These are phyloP conservation scores for Cylindrodendrum hubeiense DNA, from an alignment of 2,329 filamentous ascomycete genomes.

Conservation along the genomic window DNA sequence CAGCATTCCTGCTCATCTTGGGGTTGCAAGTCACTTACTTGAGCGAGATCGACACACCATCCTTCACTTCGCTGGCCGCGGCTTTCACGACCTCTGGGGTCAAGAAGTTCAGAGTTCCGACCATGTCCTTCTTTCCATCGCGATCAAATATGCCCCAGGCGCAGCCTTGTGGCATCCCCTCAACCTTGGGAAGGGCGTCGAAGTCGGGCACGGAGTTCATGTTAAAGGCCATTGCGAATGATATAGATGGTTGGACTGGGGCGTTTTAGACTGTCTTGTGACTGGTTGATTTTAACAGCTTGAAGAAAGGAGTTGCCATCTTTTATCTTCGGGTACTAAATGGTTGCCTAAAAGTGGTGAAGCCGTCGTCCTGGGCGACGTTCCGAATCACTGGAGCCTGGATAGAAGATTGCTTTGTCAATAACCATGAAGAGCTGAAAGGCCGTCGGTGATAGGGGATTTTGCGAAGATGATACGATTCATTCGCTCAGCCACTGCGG, in stretches of 20 bases:
- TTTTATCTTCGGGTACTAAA: background rate
- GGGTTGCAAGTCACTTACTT: constrained; percentile 51
- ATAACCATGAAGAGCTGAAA: background rate
- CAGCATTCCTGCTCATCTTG: background rate
- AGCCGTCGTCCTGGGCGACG: background rate
- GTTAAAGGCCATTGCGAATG: constrained; percentile 4
- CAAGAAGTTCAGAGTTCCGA: constrained; percentile 66
- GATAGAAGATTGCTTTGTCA: background rate
- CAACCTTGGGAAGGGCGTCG: constrained; percentile 55
- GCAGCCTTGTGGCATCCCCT: constrained; percentile 59
- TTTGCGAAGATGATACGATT: background rate
- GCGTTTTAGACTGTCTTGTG: background rate
- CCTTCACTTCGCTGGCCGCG: constrained; percentile 34
- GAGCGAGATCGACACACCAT: constrained; percentile 62
- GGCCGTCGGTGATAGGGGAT: background rate
- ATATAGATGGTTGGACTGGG: background rate
- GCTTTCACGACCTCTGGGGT: constrained; percentile 55
- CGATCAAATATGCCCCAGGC: constrained; percentile 61
- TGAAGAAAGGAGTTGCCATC: background rate
- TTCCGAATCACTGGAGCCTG: background rate
- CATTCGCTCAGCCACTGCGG: background rate
- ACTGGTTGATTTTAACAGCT: background rate
- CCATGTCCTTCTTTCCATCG: constrained; percentile 60
- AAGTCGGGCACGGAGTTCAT: constrained; percentile 52
- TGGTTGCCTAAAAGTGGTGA: constrained; percentile 3